Evolutionary conservation across 2,329 filamentous ascomycete genomes (phyloP), one percentile per base, ranked within the genome.

Genomic region (Trichoderma lentiforme): DNA sequence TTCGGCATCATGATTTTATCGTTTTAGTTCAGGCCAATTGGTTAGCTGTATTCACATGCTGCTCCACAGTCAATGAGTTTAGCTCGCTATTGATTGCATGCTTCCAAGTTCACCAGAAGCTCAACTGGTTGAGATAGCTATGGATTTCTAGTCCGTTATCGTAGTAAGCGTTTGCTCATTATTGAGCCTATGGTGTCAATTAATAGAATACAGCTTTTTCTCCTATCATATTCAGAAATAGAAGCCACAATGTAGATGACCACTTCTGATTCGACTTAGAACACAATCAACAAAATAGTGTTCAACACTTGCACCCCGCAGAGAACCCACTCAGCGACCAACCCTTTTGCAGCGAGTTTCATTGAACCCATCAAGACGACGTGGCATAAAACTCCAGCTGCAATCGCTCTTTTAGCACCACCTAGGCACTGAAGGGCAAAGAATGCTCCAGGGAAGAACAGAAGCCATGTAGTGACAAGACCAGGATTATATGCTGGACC

Each of bases 341-440:
- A 34, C 6, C 66, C 66, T 51, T 69, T 61, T 3, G 66, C 66
- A 21, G 66, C 66, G n/a, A 69, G 66, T 21, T 69, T 61, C 66
- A 69, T 69, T 21, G 66, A 69, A 6, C 66, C 66, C 66, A 69
- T 69, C 36, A 69, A 61, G 14, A 69, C n/a, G 11, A 69, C 15
- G 26, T 69, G 66, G 12, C 56, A 61, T 26, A 61, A 4, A 6
- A 69, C 26, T 4, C 66, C 66, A 51, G 56, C 36, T 34, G 66
- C 66, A 24, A 69, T 60, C 18, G 34, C 66, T 51, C 56, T 69
- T 32, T 30, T 60, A 14, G 36, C 66, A 51, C 66, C 14, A 4
- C 66, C 66, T 24, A 69, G 66, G 8, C 39, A 18, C 15, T 36
- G 36, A 4, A 69, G 56, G 9, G 66, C 66, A 9, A 69, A 34